Percentiles rank a stretch among this genome's conserved stretches.
phyloP scores from a whole-genome alignment of 148 eudicot genomes.

The Silene latifolia region DNA sequence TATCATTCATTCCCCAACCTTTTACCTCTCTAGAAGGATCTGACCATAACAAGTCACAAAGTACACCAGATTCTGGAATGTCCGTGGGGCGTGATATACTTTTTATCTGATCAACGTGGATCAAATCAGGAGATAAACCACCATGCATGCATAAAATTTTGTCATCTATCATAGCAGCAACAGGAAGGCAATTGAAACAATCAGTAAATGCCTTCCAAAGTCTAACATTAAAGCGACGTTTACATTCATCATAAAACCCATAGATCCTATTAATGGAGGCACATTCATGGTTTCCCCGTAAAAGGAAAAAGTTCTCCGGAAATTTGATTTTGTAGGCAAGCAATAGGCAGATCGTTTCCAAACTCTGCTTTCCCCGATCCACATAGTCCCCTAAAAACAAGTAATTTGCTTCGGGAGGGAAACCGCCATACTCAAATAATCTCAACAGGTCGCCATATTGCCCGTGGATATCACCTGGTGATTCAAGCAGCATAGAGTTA shows the following conservation, averaged over 20 bases:
- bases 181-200: slow-evolving; percentile 76
- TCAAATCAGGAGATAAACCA: slow-evolving; percentile 70
- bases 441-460: slow-evolving; percentile 74
- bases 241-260: slow-evolving; percentile 77
- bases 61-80: slow-evolving; percentile 75
- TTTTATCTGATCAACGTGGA: slow-evolving; percentile 60
- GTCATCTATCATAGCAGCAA: slow-evolving; percentile 72
- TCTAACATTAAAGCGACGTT: slow-evolving; percentile 70
- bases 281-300: slow-evolving; percentile 73
- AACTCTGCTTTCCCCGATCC: slow-evolving; percentile 71
- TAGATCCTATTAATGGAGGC: slow-evolving; percentile 66
- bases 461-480: slow-evolving; percentile 76
- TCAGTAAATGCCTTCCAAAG: slow-evolving; percentile 69
- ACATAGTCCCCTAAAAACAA: slow-evolving; percentile 76
- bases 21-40: slow-evolving; percentile 67
- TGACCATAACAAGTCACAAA: slow-evolving; percentile 79
- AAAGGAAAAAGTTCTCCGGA: slow-evolving; percentile 67
- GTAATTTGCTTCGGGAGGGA: slow-evolving; percentile 76
- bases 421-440: slow-evolving; percentile 79
- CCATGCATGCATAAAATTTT: slow-evolving; percentile 86
- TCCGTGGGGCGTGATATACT: slow-evolving; percentile 60
- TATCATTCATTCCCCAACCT: slow-evolving; percentile 82
- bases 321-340: slow-evolving; percentile 70
- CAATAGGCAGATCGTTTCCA: slow-evolving; percentile 69
- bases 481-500: slow-evolving; percentile 3